Evolutionary conservation across 305 asterid genomes (phyloP).

Genomic region (Solanum aculeatissimum): DNA sequence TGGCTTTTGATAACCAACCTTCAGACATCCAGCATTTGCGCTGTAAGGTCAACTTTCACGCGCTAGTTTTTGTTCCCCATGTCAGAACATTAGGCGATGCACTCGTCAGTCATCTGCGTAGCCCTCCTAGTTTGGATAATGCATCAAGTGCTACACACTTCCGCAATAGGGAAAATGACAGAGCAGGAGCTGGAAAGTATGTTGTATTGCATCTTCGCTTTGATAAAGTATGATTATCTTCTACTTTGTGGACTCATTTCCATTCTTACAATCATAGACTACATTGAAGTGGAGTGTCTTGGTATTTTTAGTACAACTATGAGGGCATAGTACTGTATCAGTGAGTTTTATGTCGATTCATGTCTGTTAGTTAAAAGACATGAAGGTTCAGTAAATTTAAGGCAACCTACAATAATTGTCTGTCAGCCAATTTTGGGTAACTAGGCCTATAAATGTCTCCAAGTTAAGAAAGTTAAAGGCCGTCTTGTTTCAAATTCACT

Average conservation of each 20-base stretch:
- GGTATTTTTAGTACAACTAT: background rate
- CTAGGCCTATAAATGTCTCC: background rate
- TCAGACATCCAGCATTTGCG: slow-evolving; percentile 69
- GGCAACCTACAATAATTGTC: background rate
- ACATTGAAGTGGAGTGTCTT: background rate
- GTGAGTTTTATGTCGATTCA: background rate
- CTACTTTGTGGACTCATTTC: background rate
- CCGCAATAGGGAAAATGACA: background rate
- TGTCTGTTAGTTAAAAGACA: background rate
- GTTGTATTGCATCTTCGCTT: slow-evolving; percentile 91
- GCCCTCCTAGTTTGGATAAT: slow-evolving; percentile 16
- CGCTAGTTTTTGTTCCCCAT: slow-evolving; percentile 78
- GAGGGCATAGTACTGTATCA: background rate
- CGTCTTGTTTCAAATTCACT: background rate
- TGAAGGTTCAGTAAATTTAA: background rate
- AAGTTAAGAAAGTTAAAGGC: background rate
- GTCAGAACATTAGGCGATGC: slow-evolving; percentile 55
- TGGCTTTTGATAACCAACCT: slow-evolving; percentile 79
- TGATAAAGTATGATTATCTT: slow-evolving; percentile 54
- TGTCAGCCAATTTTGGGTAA: background rate
- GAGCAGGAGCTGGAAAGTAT: slow-evolving; percentile 52
- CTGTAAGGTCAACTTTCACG: slow-evolving; percentile 89
- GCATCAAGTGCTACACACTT: slow-evolving; percentile 1
- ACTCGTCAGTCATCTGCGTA: slow-evolving; percentile 57
- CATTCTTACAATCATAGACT: background rate